Conservation (phyloP, 2,329 filamentous ascomycete genomes). For the Davidsoniella neocaledoniae region DNA sequence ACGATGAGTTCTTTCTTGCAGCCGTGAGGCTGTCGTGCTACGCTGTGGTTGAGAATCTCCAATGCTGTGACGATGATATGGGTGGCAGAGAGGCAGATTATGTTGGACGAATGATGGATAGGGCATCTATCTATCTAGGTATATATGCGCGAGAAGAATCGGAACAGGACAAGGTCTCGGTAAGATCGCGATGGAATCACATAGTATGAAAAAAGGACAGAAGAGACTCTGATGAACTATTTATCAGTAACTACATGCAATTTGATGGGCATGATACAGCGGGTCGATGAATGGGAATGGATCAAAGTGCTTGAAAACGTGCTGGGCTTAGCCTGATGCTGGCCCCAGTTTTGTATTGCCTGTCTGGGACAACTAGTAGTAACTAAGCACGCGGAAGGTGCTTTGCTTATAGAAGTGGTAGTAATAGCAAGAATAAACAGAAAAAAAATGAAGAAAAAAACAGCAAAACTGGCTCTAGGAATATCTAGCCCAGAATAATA, state of each 20-base stretch:
- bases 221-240: no score
- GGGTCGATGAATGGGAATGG: neutral
- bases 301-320: neutral
- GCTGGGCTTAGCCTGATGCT: neutral
- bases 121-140: no score
- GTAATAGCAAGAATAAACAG: neutral
- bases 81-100: no score
- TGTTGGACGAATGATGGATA: no score
- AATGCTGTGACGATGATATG: no score
- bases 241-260: neutral
- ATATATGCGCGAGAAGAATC: neutral
- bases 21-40: no score
- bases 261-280: neutral
- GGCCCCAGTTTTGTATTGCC: slow-evolving; percentile 9
- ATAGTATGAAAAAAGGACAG: neutral
- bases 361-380: slow-evolving; percentile 1
- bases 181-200: neutral
- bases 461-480: neutral
- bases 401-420: neutral
- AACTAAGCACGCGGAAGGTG: neutral
- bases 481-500: neutral
- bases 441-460: neutral
- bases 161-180: neutral
- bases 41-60: no score
- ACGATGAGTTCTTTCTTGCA: no score